Conservation (phyloP, 371 early-diverging fungal species). For the Funneliformis caledonium region DNA sequence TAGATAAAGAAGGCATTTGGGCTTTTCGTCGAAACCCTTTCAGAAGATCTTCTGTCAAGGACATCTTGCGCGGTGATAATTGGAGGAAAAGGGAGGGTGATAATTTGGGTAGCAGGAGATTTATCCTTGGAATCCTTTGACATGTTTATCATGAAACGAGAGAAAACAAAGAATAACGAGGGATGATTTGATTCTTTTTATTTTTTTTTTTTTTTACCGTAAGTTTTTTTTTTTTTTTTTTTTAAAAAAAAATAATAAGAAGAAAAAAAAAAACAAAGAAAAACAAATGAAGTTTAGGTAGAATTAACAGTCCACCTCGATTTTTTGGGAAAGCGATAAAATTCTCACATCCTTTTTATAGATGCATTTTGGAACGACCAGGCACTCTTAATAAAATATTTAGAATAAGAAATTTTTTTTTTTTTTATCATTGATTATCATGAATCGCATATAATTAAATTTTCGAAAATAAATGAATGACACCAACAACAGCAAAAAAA, state of each 20-base stretch:
- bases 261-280: too few species aligned
- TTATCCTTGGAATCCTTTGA: not conserved
- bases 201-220: not conserved
- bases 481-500: too few species aligned
- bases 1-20: slow-evolving; percentile 27
- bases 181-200: not conserved
- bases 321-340: too few species aligned
- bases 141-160: not conserved
- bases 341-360: too few species aligned
- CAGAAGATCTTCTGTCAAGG: not conserved
- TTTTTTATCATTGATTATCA: too few species aligned
- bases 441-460: too few species aligned
- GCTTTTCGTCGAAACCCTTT: not conserved
- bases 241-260: not conserved
- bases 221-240: not conserved
- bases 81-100: slow-evolving; percentile 4
- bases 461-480: too few species aligned
- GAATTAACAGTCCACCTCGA: too few species aligned
- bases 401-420: too few species aligned
- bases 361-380: too few species aligned
- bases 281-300: too few species aligned
- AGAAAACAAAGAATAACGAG: not conserved
- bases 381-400: too few species aligned
- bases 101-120: not conserved
- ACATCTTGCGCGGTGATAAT: not conserved